Base-by-base conservation (phyloP, 495 filamentous ascomycete genomes). In the Parathielavia hyrcaniae region DNA sequence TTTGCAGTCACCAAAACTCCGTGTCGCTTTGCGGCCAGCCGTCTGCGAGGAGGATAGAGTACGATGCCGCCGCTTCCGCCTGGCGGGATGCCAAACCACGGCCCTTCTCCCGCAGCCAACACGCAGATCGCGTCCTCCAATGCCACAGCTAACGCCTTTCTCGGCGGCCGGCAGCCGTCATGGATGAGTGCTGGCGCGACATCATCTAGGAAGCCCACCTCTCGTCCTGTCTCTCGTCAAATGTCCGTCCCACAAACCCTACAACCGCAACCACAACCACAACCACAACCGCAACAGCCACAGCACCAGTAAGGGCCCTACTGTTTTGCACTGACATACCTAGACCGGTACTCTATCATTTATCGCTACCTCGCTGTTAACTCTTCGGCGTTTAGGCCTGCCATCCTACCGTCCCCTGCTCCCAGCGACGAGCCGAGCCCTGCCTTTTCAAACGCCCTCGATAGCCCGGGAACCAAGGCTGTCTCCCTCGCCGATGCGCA, bases 61-160 rank as follows among this genome's bases (percentile, higher is more conserved):
- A 64, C 50, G 49, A 63, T 64, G 66, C 59, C 66, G 34, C 43
- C 50, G n/a, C 36, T 44, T 17, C 17, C 49, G 14, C 39, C 41
- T 13, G 22, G 30, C 22, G 20, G 35, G 26, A 44, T 6, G n/a
- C 34, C 30, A 23, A 41, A 41, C 22, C 26, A 43, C 32, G 34
- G 48, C 22, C n/a, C 44, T 5, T 22, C 53, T 16, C 47, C 60
- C 14, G 19, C 50, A 17, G 50, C 22, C 54, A 59, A 60, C 41
- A 64, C 60, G 13, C 79, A 83, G 58, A 73, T 88, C 55, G 80
- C 79, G 36, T 75, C 76, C 4, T 84, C 85, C 16, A 93, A 91
- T 70, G 82, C 83, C 47, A 91, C 88, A 14, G 73, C 83, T 51
- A 83, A 77, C 60, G 68, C 79, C 38, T 87, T 89, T 71, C 73